phyloP scores from a whole-genome alignment of 257 asterid genomes.

The Solanum arcanum region DNA sequence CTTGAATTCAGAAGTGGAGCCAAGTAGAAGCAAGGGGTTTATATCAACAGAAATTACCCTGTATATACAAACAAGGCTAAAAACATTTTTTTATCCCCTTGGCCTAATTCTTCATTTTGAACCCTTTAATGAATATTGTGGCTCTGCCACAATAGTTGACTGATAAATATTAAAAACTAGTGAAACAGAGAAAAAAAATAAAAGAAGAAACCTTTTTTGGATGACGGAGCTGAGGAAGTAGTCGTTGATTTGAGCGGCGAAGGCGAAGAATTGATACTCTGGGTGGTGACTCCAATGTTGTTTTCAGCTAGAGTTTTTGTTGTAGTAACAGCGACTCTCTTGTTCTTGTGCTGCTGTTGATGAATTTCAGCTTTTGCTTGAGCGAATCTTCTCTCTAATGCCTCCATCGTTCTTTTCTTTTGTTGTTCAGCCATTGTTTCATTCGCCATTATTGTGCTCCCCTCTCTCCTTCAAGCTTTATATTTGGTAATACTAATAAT shows the following conservation, averaged over 20 bases:
- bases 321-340: slow-evolving; percentile 1
- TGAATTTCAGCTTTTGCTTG: slow-evolving; percentile 57
- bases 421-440: slow-evolving; percentile 34
- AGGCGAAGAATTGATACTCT: slow-evolving; percentile 8
- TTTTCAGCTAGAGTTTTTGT: slow-evolving; percentile 14
- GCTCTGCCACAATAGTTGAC: not conserved
- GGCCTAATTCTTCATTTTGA: no score
- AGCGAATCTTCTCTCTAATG: slow-evolving; percentile 67
- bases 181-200: not conserved
- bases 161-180: not conserved
- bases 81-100: no score
- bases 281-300: not conserved
- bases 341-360: slow-evolving; percentile 32
- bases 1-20: no score
- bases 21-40: no score
- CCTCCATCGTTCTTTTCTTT: slow-evolving; percentile 59
- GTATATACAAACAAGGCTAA: no score
- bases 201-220: slow-evolving; percentile 40
- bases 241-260: not conserved
- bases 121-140: not conserved
- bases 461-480: no score
- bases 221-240: slow-evolving; percentile 7
- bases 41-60: no score
- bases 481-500: no score
- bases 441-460: not conserved